These are phyloP conservation scores for Botrytis cinerea DNA, from an alignment of 2,329 filamentous ascomycete genomes.

Conservation along the genomic window DNA sequence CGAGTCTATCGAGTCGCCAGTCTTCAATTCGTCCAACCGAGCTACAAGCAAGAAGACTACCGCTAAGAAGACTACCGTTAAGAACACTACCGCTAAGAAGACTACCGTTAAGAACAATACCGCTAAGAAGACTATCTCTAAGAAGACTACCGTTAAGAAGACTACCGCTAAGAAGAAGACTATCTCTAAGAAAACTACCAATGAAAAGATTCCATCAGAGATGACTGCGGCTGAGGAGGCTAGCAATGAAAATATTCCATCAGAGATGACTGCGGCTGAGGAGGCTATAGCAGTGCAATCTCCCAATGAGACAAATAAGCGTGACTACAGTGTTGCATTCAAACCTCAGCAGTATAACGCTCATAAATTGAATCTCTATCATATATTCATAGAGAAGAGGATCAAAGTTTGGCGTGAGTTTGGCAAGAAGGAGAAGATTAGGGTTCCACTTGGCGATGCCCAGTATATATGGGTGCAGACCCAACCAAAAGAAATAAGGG, in stretches of 20 bases:
- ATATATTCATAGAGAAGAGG: fast-evolving
- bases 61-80: no score
- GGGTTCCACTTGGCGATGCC: neutral
- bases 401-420: neutral
- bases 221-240: no score
- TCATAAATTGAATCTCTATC: fast-evolving
- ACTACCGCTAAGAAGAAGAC: no score
- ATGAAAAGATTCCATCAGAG: no score
- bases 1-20: neutral
- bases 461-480: neutral
- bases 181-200: no score
- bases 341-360: neutral
- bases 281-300: neutral
- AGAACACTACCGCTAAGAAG: no score
- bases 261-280: no score
- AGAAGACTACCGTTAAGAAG: no score
- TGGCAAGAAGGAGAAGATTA: neutral
- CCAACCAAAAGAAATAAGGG: neutral
- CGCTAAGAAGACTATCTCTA: no score
- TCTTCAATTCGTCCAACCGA: neutral
- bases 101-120: no score
- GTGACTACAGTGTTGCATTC: neutral
- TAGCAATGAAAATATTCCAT: no score
- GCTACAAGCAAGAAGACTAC: neutral
- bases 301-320: neutral